Evolutionary conservation across 306 rosid species (phyloP).

Genomic region (Prunus mongolica): DNA sequence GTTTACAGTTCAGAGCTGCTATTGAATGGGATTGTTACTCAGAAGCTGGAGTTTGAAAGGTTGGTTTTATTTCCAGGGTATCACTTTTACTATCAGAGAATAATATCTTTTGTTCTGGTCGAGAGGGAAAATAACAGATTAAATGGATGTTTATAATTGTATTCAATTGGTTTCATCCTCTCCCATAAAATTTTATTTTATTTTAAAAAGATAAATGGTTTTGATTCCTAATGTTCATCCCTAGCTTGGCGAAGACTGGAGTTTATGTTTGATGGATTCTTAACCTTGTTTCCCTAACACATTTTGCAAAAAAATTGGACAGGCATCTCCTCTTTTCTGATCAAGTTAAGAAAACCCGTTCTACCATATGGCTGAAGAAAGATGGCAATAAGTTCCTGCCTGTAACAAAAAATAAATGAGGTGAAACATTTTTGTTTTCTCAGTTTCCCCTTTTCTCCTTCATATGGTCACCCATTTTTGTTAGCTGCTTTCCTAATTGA

Average conservation of each 20-base stretch:
- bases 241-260: neutral
- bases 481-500: neutral
- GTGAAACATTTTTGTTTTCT: neutral
- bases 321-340: constrained; percentile 78
- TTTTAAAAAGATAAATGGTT: neutral
- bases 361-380: constrained; percentile 78
- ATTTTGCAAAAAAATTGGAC: constrained; percentile 19
- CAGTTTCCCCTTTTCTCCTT: neutral
- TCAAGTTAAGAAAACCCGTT: constrained; percentile 77
- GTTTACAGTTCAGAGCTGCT: constrained; percentile 87
- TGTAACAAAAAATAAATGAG: constrained; percentile 39
- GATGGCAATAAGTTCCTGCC: constrained; percentile 60
- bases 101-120: neutral
- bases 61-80: constrained; percentile 5
- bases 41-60: constrained; percentile 90
- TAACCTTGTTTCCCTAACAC: constrained; percentile 19
- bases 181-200: too few species aligned
- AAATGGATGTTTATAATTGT: neutral
- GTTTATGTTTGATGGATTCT: neutral
- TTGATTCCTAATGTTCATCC: too few species aligned
- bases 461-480: constrained; percentile 4
- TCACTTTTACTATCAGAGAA: neutral
- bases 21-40: constrained; percentile 86
- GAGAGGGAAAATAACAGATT: neutral
- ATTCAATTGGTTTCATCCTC: neutral